Conservation (phyloP, 1,284 basidiomycete genomes). For the Leucoagaricus sp. region DNA sequence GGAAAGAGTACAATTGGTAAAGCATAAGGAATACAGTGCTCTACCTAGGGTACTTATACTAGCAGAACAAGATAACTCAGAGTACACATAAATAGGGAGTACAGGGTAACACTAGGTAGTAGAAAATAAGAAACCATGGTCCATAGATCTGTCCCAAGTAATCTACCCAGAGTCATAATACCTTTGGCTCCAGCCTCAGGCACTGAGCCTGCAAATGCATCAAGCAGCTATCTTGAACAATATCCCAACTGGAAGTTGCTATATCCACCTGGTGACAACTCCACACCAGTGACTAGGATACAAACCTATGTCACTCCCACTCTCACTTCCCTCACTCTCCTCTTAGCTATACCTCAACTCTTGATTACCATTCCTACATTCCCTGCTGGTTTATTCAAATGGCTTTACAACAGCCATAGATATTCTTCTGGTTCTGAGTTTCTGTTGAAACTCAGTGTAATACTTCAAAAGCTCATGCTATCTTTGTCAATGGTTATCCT, state of each 20-base stretch:
- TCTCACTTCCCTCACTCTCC: conserved; percentile 54
- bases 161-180: too few relatives aligned
- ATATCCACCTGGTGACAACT: conserved; percentile 14
- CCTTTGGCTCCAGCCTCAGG: conserved; percentile 17
- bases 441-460: neutral
- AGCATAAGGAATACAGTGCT: too few relatives aligned
- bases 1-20: too few relatives aligned
- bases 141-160: too few relatives aligned
- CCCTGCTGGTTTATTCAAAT: conserved; percentile 46
- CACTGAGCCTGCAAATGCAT: too few relatives aligned
- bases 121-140: too few relatives aligned
- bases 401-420: conserved; percentile 14
- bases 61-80: too few relatives aligned
- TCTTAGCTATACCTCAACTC: conserved; percentile 61
- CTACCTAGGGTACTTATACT: too few relatives aligned
- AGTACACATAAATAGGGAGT: too few relatives aligned
- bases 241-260: conserved; percentile 1
- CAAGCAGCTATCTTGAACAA: conserved; percentile 1
- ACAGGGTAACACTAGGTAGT: too few relatives aligned
- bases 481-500: conserved; percentile 14
- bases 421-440: neutral
- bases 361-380: conserved; percentile 54
- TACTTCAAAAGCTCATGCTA: conserved; percentile 1
- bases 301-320: conserved; percentile 31
- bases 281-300: conserved; percentile 21